These are phyloP conservation scores for Crithidia fasciculata DNA, from an alignment of 208 protist genomes.

Conservation along the genomic window DNA sequence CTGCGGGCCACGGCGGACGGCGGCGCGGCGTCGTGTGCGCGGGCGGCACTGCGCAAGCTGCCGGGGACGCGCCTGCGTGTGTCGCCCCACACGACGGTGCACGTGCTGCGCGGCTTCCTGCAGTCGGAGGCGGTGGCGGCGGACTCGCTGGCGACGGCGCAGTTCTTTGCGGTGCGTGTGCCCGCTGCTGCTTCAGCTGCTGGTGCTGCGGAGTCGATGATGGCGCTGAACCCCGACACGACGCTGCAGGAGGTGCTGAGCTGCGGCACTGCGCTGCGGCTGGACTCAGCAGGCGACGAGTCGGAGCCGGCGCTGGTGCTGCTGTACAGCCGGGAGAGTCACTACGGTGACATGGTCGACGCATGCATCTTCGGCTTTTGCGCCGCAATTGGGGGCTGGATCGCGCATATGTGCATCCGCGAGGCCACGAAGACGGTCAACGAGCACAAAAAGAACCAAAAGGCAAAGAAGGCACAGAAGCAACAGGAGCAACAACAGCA, in stretches of 20 bases:
- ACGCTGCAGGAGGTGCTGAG: slow-evolving; percentile 24
- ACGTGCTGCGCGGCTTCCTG: slow-evolving; percentile 23
- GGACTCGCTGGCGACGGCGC: slow-evolving; percentile 18
- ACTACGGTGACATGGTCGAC: slow-evolving; percentile 21
- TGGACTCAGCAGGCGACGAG: not conserved
- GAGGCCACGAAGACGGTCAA: not conserved
- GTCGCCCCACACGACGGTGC: slow-evolving; percentile 26
- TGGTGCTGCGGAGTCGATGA: not conserved
- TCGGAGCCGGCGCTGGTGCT: slow-evolving; percentile 20
- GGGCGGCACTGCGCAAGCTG: slow-evolving; percentile 15
- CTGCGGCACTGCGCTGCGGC: slow-evolving; percentile 10
- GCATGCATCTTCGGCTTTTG: slow-evolving; percentile 20
- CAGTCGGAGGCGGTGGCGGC: not conserved
- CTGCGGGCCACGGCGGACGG: not conserved
- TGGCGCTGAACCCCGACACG: slow-evolving; percentile 13
- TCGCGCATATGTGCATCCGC: slow-evolving; percentile 21
- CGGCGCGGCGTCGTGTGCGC: not conserved
- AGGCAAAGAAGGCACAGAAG: slow-evolving; percentile 3
- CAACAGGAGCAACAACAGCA: not conserved
- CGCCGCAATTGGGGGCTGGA: slow-evolving; percentile 16
- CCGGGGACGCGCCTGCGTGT: slow-evolving; percentile 22
- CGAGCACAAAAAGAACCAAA: not conserved
- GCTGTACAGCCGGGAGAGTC: slow-evolving; percentile 23
- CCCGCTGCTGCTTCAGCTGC: slow-evolving; percentile 1
- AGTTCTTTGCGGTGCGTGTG: slow-evolving; percentile 24